These are phyloP conservation scores for Laetiporus sulphureus DNA, from an alignment of 1,284 basidiomycete species.

Conservation along the genomic window DNA sequence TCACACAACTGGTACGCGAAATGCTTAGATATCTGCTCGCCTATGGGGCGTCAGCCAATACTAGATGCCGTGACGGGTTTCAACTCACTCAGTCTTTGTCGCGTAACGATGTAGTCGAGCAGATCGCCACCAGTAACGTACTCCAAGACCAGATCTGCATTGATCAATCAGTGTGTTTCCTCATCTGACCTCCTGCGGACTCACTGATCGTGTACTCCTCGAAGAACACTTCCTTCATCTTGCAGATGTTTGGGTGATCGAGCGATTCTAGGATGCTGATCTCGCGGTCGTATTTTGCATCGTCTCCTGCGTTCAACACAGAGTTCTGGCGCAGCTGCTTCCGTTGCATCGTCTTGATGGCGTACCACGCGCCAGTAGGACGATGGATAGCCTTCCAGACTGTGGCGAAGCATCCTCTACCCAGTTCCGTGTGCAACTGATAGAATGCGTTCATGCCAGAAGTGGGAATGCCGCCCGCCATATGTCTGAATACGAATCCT, in stretches of 20 bases:
- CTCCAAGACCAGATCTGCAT: constrained; percentile 68
- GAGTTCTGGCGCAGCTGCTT: constrained; percentile 27
- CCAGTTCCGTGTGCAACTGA: constrained; percentile 61
- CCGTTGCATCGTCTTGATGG: constrained; percentile 71
- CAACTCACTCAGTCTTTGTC: constrained; percentile 52
- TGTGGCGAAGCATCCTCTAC: constrained; percentile 76
- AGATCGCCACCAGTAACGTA: constrained; percentile 84
- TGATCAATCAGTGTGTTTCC: not conserved
- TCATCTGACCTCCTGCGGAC: constrained; percentile 13
- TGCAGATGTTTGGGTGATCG: constrained; percentile 78
- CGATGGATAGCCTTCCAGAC: constrained; percentile 67
- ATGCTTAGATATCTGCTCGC: constrained; percentile 48
- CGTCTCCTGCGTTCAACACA: constrained; percentile 5
- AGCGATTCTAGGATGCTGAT: constrained; percentile 73
- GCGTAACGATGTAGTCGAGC: constrained; percentile 68
- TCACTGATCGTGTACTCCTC: constrained; percentile 61
- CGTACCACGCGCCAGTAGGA: constrained; percentile 54
- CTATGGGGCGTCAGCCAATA: constrained; percentile 27
- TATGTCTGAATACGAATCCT: constrained; percentile 49
- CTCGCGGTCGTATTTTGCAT: constrained; percentile 54
- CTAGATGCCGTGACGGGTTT: not conserved
- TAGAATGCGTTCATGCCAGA: constrained; percentile 57
- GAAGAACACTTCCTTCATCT: constrained; percentile 72
- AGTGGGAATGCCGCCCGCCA: constrained; percentile 39
- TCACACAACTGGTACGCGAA: constrained; percentile 73